Conservation (phyloP, 108 stramenopile species). For the Cylindrotheca closterium region DNA sequence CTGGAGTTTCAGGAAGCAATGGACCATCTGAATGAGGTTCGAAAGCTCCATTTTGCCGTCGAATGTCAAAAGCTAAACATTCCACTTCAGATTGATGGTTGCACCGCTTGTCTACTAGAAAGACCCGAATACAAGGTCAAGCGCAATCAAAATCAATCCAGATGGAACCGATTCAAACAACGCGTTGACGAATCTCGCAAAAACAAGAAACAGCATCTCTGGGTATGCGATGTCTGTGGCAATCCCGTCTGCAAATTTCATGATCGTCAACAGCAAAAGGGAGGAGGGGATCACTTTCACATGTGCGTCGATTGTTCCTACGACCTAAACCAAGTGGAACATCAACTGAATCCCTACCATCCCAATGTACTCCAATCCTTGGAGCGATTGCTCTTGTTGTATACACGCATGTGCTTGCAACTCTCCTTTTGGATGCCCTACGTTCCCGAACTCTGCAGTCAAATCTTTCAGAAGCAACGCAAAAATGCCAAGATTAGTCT, state of each 20-base stretch:
- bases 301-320: constrained; percentile 34
- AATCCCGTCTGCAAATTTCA: constrained; percentile 30
- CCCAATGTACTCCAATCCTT: constrained; percentile 27
- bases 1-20: constrained; percentile 27
- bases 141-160: neutral
- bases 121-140: constrained; percentile 14
- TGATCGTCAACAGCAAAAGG: constrained; percentile 2
- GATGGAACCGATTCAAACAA: neutral
- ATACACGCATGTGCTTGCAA: constrained; percentile 27
- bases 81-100: constrained; percentile 17
- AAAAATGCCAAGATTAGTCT: constrained; percentile 21
- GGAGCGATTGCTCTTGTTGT: constrained; percentile 22
- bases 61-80: constrained; percentile 22
- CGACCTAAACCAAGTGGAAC: constrained; percentile 15
- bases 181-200: neutral
- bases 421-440: constrained; percentile 30
- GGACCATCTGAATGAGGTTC: constrained; percentile 31
- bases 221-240: constrained; percentile 34
- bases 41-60: constrained; percentile 19
- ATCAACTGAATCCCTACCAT: constrained; percentile 20
- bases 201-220: constrained; percentile 4
- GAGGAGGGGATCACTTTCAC: constrained; percentile 18
- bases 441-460: constrained; percentile 10
- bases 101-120: constrained; percentile 24
- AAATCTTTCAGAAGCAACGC: constrained; percentile 15